Evolutionary conservation across 371 early-diverging fungal species (phyloP), one percentile per base, ranked within the genome.

Genomic region (Mortierella sp.): DNA sequence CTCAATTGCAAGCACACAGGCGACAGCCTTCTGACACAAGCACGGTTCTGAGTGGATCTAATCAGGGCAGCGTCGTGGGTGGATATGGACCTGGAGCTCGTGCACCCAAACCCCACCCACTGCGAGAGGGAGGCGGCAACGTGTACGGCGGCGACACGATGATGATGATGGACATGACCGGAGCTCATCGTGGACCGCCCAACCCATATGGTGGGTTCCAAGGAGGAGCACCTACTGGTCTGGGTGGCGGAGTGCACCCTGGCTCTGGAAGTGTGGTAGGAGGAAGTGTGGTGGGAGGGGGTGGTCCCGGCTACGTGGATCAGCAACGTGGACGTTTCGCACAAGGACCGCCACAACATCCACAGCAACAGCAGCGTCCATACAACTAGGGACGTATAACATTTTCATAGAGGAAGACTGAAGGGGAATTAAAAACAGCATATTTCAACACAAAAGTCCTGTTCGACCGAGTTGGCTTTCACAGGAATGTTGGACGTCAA

Each of bases 121-220:
- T 68, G 12, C 67, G 63, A 16, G 44, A 67, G 16, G 67, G 59
- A 31, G 67, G 64, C 19, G 46, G 55, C 59, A 73, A 62, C 59
- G 47, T 40, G 22, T 76, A 68, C 27, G 34, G 34, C 4, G 60
- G 61, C 2, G 76, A 76, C 13, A 60, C 76, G 25, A 57, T 76
- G 44, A 76, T 76, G 76, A 50, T 76, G 69, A 68, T 65, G 1
- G 76, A 76, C 46, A 68, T 76, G 76, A 53, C 64, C 16, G 57
- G 53, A 10, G 34, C 34, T 14, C 64, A 63, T 45, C 65, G 76
- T 4, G 69, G 64, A 25, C 25, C 46, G 10, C 57, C 62, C n/a
- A 24, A 40, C 22, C 57, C 64, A 27, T 64, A 68, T 41, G 68
- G 60, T 7, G 72, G 62, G 31, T 59, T 10, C 10, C 34, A 63